phyloP scores from a whole-genome alignment of 192 early-diverging fungal species.

The Lobosporangium transversale region DNA sequence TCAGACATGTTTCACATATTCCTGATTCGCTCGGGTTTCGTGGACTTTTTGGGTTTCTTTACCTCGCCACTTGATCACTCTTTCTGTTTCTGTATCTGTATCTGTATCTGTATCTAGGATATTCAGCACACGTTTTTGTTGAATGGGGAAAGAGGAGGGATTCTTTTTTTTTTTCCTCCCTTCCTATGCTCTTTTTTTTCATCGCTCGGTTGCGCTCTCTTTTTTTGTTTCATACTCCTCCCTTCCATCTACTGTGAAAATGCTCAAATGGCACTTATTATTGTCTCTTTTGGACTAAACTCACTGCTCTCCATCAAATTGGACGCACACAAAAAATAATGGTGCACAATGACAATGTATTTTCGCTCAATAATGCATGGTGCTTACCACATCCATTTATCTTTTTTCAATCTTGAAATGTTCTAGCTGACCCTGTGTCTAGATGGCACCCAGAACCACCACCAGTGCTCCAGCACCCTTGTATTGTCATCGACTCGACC shows the following conservation, averaged over 20 bases:
- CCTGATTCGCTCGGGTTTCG: no score
- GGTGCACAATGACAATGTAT: not conserved
- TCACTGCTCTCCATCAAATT: slow-evolving; percentile 39
- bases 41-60: no score
- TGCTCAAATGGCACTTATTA: slow-evolving; percentile 21
- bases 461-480: slow-evolving; percentile 51
- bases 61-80: no score
- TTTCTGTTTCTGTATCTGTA: no score
- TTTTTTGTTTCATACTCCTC: not conserved
- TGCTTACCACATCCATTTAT: slow-evolving; percentile 41
- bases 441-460: slow-evolving; percentile 50
- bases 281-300: slow-evolving; percentile 3
- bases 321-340: no score
- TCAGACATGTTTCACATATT: no score
- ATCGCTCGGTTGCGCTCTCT: not conserved
- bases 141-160: not conserved
- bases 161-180: not conserved
- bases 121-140: not conserved
- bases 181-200: not conserved
- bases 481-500: slow-evolving; percentile 38
- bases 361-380: no score
- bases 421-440: not conserved
- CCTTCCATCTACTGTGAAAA: not conserved
- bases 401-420: no score
- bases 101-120: no score